Conservation (phyloP, 2,329 filamentous ascomycete species). For the Drechmeria coniospora region DNA sequence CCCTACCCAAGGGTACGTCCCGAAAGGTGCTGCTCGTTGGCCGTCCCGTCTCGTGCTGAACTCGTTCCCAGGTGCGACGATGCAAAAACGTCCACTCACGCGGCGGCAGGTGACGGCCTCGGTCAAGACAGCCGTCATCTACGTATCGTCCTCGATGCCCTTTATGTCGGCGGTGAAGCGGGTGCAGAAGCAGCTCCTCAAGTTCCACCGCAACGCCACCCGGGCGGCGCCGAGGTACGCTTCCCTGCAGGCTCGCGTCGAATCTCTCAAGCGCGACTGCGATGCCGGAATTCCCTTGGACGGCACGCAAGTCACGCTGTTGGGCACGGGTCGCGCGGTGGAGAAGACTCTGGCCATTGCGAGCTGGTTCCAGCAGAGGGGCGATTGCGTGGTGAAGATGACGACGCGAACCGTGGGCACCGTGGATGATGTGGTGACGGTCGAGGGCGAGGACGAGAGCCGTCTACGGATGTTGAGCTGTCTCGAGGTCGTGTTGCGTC, state of each 20-base stretch:
- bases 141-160: slow-evolving; percentile 48
- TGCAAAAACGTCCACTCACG: slow-evolving; percentile 33
- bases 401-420: slow-evolving; percentile 48
- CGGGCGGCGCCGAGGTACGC: slow-evolving; percentile 31
- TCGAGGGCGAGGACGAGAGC: slow-evolving; percentile 22
- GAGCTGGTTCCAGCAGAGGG: slow-evolving; percentile 47
- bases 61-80: slow-evolving; percentile 23
- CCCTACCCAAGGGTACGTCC: slow-evolving; percentile 18
- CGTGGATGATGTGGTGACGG: slow-evolving; percentile 48
- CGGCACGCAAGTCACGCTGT: slow-evolving; percentile 33
- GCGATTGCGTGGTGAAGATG: slow-evolving; percentile 41
- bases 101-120: slow-evolving; percentile 25
- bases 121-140: slow-evolving; percentile 35
- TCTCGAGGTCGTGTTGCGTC: slow-evolving; percentile 31
- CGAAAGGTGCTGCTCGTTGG: too few species aligned
- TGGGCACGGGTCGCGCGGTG: slow-evolving; percentile 53
- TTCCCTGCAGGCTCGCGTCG: slow-evolving; percentile 30
- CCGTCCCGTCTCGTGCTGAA: background rate
- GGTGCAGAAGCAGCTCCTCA: slow-evolving; percentile 45
- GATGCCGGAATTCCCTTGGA: slow-evolving; percentile 9
- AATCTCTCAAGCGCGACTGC: slow-evolving; percentile 20
- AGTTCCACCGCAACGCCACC: slow-evolving; percentile 24
- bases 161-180: slow-evolving; percentile 55
- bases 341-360: slow-evolving; percentile 46
- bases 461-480: slow-evolving; percentile 34